A percentile compares a stretch with the other conserved stretches of the same genome.
phyloP scores from a whole-genome alignment of 208 protist species.

The Acanthamoeba royreba region DNA sequence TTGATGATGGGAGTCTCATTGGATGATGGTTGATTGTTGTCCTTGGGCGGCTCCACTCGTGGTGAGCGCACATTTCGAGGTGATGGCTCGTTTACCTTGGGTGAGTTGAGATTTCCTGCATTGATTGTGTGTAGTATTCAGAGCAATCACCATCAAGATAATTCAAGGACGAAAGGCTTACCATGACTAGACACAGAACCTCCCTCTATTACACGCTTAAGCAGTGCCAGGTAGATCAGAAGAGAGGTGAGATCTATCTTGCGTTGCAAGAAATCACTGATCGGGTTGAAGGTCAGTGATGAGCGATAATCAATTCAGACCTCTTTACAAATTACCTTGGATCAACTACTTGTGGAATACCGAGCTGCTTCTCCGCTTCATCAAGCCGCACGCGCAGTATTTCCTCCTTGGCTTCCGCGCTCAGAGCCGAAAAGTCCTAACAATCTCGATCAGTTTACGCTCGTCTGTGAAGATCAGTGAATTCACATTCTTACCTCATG shows the following conservation, averaged over 20 bases:
- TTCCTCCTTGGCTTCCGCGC: not conserved
- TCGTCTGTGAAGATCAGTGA: no score
- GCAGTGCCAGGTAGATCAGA: not conserved
- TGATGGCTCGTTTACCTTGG: no score
- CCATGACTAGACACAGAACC: no score
- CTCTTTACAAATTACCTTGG: not conserved
- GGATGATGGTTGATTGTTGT: no score
- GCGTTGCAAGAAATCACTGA: not conserved
- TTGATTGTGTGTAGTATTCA: no score
- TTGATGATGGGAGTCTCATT: no score
- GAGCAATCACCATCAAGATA: no score
- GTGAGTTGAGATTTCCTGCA: no score
- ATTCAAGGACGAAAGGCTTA: no score
- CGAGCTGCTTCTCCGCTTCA: not conserved
- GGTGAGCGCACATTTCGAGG: no score
- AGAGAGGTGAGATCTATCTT: not conserved
- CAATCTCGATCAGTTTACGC: not conserved
- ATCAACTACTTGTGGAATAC: not conserved
- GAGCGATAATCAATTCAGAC: not conserved
- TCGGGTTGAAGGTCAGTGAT: not conserved
- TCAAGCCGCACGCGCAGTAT: not conserved
- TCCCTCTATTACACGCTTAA: not conserved
- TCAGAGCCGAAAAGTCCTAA: not conserved
- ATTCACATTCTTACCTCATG: not conserved
- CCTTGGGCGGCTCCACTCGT: no score